Percentiles rank a stretch among this genome's conserved stretches.
Evolutionary conservation across 1,139 yeast species (phyloP).

Genomic region (Sugiyamaella japonica): DNA sequence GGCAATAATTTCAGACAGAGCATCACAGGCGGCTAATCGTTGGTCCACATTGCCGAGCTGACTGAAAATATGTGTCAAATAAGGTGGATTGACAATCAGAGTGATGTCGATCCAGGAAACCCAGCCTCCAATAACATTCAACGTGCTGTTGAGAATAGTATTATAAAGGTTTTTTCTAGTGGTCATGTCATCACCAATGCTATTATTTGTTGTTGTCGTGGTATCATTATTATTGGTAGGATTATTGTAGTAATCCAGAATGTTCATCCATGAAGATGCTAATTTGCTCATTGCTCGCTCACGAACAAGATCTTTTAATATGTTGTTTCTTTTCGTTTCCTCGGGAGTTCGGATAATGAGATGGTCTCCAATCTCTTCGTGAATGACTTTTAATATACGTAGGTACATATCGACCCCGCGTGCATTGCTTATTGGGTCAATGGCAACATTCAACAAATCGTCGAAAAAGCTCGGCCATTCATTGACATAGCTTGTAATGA

Average conservation of each 20-base stretch:
- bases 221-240: constrained; percentile 8
- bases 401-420: constrained; percentile 74
- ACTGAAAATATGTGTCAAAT: constrained; percentile 61
- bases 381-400: constrained; percentile 71
- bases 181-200: constrained; percentile 38
- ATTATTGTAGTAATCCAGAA: constrained; percentile 45
- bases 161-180: constrained; percentile 22
- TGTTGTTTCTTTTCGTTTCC: constrained; percentile 63
- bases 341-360: constrained; percentile 65
- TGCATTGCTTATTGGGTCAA: constrained; percentile 42
- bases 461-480: constrained; percentile 67
- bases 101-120: constrained; percentile 94
- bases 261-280: constrained; percentile 66
- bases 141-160: constrained; percentile 59
- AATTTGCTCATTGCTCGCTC: constrained; percentile 69
- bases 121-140: constrained; percentile 76
- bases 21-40: constrained; percentile 64
- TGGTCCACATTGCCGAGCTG: constrained; percentile 54
- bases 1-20: constrained; percentile 76
- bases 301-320: constrained; percentile 80
- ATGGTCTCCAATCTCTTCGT: constrained; percentile 92
- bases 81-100: constrained; percentile 67
- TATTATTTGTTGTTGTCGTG: constrained; percentile 43
- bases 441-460: constrained; percentile 51
- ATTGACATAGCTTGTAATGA: constrained; percentile 62